These are phyloP conservation scores for Aspergillus egyptiacus DNA, from an alignment of 495 filamentous ascomycete genomes.

Conservation along the genomic window DNA sequence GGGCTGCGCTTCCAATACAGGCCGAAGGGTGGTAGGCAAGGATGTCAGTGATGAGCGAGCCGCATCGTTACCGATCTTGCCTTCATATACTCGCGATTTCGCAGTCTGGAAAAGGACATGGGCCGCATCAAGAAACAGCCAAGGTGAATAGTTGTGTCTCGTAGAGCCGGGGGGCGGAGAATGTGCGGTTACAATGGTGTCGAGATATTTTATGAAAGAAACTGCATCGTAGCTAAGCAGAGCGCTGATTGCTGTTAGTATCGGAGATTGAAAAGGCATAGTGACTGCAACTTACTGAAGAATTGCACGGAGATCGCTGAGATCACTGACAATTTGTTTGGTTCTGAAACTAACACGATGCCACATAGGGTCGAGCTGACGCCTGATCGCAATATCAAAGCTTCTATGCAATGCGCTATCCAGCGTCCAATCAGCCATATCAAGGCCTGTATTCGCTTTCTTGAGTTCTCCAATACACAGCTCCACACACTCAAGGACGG, in stretches of 20 bases:
- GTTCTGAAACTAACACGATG: constrained; percentile 94
- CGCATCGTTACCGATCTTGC: constrained; percentile 48
- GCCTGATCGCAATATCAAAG: constrained; percentile 81
- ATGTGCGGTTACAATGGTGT: constrained; percentile 88
- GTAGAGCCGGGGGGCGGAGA: constrained; percentile 83
- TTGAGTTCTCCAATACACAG: constrained; percentile 87
- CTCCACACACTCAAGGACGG: constrained; percentile 94
- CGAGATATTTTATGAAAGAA: constrained; percentile 85
- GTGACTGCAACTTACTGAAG: constrained; percentile 52
- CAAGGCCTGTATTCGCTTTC: constrained; percentile 79
- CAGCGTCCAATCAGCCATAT: constrained; percentile 96
- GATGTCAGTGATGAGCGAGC: constrained; percentile 26
- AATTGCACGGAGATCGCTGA: constrained; percentile 80
- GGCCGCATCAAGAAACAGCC: constrained; percentile 93
- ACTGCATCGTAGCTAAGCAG: constrained; percentile 86
- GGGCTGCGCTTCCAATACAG: constrained; percentile 89
- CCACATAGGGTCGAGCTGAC: constrained; percentile 95
- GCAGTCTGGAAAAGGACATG: constrained; percentile 91
- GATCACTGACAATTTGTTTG: constrained; percentile 83
- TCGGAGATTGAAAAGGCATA: background rate
- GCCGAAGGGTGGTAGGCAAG: constrained; percentile 65
- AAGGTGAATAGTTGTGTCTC: constrained; percentile 83
- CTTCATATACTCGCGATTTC: constrained; percentile 82
- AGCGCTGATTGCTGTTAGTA: constrained; percentile 36
- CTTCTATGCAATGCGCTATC: constrained; percentile 90